phyloP scores from a whole-genome alignment of 371 early-diverging fungal species.

The Spiromyces aspiralis region DNA sequence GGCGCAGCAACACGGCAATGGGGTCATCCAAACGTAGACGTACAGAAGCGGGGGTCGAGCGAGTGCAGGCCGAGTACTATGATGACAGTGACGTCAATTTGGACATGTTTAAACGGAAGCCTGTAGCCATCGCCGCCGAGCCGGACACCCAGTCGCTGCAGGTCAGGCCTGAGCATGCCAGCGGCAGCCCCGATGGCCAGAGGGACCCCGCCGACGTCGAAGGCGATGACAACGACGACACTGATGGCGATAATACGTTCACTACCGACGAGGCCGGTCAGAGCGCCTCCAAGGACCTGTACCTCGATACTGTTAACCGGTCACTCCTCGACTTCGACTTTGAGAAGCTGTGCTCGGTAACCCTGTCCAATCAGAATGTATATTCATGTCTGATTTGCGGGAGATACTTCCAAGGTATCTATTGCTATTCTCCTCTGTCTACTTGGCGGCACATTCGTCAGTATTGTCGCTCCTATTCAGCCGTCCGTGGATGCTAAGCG shows the following conservation, averaged over 20 bases:
- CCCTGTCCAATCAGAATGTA: constrained; percentile 81
- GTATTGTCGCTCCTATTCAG: too few relatives aligned
- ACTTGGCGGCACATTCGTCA: too few relatives aligned
- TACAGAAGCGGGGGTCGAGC: background rate
- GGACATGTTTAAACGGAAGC: too few relatives aligned
- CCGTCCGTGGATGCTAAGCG: too few relatives aligned
- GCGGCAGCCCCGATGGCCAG: too few relatives aligned
- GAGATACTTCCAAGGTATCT: constrained; percentile 75
- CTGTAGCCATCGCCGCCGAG: too few relatives aligned
- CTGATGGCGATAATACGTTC: background rate
- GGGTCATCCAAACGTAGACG: background rate
- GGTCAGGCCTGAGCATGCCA: too few relatives aligned
- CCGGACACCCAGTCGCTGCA: too few relatives aligned
- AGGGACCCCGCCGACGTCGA: background rate
- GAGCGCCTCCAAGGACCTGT: constrained; percentile 7
- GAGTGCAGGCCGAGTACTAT: background rate
- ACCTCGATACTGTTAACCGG: constrained; percentile 48
- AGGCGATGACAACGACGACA: background rate
- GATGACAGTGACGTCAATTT: background rate
- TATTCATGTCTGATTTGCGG: constrained; percentile 96
- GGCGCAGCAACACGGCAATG: too few relatives aligned
- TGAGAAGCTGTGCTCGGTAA: constrained; percentile 91
- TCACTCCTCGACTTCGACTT: constrained; percentile 93
- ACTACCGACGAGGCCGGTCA: background rate
- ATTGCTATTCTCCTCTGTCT: constrained; percentile 21